Evolutionary conservation across 2,329 filamentous ascomycete genomes (phyloP), one percentile per base, ranked within the genome.

Genomic region (Coccinonectria pachysandricola): DNA sequence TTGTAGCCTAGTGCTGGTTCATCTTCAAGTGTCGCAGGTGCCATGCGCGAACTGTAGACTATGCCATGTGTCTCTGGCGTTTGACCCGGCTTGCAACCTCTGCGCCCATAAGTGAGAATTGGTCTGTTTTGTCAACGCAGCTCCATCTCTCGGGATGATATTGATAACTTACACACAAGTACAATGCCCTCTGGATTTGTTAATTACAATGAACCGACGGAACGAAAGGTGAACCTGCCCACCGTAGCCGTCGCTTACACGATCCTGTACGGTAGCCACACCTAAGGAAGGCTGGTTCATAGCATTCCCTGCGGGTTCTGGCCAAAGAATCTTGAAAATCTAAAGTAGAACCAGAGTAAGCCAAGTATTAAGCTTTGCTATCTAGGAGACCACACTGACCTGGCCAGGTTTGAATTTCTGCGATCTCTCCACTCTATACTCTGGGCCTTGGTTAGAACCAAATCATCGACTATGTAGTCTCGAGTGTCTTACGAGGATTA

Each of bases 261-360:
- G 15, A 48, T 52, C 5, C 50, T 43, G 20, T 42, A n/a, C n/a
- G n/a, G n/a, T n/a, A n/a, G n/a, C n/a, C n/a, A 57, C 43, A 19
- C 7, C 7, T 8, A 47, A 52, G 1, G 45, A 38, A 3, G 48
- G 29, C 19, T 38, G 40, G 8, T 53, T 50, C 9, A 49, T 48
- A 12, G 44, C 35, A 26, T 46, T 37, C 7, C 65, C 67, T 14
- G 51, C 49, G 0, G 68, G 68, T 24, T 73, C 67, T 7, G 60
- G 57, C 68, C 68, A 73, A 11, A 64, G 45, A 2, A 69, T 57
- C 39, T 71, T 73, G 48, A 72, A 68, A 11, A 73, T 62, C 66
- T 69, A 29, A n/a, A n/a, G n/a, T n/a, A n/a, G n/a, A n/a, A n/a
- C n/a, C n/a, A n/a, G n/a, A n/a, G n/a, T n/a, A n/a, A n/a, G n/a